Conservation (phyloP, 768 basidiomycete species). For the Mycena alexandri region DNA sequence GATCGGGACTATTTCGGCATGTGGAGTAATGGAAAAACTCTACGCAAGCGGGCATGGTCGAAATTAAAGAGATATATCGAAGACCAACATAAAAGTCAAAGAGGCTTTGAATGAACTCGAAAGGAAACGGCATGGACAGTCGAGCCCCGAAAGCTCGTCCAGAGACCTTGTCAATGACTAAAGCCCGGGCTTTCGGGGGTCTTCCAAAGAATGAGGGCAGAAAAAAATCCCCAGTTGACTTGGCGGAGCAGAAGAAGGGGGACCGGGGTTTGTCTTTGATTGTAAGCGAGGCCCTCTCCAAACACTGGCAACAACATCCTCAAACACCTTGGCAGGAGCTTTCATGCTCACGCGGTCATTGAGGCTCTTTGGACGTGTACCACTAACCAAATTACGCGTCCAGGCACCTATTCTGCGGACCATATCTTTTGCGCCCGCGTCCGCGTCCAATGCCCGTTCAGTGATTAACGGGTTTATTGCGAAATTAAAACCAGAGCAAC, state of each 20-base stretch:
- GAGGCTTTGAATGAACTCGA: slow-evolving; percentile 18
- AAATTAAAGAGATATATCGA: background rate
- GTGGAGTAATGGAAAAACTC: slow-evolving; percentile 23
- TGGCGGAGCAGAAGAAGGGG: too few relatives aligned
- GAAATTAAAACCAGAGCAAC: slow-evolving; percentile 52
- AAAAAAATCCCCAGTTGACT: too few relatives aligned
- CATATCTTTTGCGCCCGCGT: slow-evolving; percentile 19
- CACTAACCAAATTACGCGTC: background rate
- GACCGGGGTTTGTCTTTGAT: background rate
- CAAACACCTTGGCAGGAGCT: background rate
- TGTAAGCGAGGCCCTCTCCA: background rate
- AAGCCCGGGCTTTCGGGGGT: too few relatives aligned
- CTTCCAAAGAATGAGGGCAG: too few relatives aligned
- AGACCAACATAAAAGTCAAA: slow-evolving; percentile 4
- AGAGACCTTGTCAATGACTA: too few relatives aligned
- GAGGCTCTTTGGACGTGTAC: slow-evolving; percentile 20
- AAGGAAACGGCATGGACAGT: too few relatives aligned
- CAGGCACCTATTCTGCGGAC: background rate
- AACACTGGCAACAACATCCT: background rate
- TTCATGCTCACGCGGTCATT: slow-evolving; percentile 25
- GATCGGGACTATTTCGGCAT: slow-evolving; percentile 28
- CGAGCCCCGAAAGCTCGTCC: too few relatives aligned
- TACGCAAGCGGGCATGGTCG: slow-evolving; percentile 15
- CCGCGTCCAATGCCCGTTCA: slow-evolving; percentile 40
- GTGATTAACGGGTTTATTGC: slow-evolving; percentile 47